Evolutionary conservation across 2,329 filamentous ascomycete species (phyloP).

Genomic region (Dactylellina cionopaga): DNA sequence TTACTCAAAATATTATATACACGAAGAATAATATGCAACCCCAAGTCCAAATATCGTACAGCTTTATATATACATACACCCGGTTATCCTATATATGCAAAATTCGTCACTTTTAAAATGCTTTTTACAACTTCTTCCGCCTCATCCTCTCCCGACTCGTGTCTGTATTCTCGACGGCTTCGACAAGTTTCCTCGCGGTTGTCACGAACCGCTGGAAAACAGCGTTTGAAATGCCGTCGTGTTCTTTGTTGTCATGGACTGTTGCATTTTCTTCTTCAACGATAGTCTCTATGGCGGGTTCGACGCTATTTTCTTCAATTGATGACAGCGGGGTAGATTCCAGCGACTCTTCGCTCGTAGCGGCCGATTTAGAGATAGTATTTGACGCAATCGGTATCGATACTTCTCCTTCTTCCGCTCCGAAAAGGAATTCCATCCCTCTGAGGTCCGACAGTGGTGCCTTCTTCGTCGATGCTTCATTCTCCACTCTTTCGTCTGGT

Average conservation of each 20-base stretch:
- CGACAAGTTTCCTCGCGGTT: slow-evolving; percentile 29
- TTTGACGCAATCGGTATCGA: no score
- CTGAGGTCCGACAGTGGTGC: neutral
- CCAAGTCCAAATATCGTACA: no score
- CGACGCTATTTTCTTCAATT: no score
- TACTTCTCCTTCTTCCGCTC: slow-evolving; percentile 9
- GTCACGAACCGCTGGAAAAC: slow-evolving; percentile 39
- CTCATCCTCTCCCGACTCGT: neutral
- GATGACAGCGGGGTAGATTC: no score
- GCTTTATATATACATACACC: neutral
- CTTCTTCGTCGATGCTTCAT: neutral
- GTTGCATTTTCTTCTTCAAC: neutral
- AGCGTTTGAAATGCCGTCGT: slow-evolving; percentile 20
- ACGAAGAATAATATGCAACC: no score
- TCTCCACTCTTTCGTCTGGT: neutral
- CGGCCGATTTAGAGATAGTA: no score
- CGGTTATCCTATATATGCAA: neutral
- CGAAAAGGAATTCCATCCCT: slow-evolving; percentile 1
- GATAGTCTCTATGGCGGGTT: neutral
- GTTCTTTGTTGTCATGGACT: slow-evolving; percentile 3
- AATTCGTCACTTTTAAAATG: neutral
- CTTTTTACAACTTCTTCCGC: slow-evolving; percentile 22
- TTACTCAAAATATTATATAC: slow-evolving; percentile 23
- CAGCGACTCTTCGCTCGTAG: neutral
- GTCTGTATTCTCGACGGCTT: slow-evolving; percentile 34